Percentiles rank a stretch among this genome's conserved stretches.
Conservation (phyloP, 1,284 basidiomycete genomes). For the Tilletia setariae region DNA sequence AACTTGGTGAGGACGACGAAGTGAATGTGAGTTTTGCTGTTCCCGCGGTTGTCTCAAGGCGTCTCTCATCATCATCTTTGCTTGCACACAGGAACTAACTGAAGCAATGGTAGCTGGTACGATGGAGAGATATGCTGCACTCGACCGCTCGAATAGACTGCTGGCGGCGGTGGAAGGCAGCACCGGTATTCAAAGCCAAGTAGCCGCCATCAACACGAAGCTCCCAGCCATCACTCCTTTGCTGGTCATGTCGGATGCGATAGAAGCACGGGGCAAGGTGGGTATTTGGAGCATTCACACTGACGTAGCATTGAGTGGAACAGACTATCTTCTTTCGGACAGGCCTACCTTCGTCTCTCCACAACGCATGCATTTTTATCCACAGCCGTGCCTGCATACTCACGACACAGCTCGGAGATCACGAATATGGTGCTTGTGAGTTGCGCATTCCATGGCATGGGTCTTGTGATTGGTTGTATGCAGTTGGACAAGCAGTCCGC, state of each 20-base stretch:
- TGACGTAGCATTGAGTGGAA: no score
- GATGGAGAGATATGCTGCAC: not conserved
- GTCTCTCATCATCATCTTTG: not conserved
- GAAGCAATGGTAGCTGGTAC: not conserved
- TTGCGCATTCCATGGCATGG: not conserved
- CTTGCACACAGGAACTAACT: not conserved
- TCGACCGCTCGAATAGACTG: not conserved
- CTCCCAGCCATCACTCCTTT: not conserved
- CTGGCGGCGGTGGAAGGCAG: not conserved
- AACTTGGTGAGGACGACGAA: no score
- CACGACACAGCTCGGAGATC: not conserved
- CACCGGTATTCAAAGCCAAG: not conserved
- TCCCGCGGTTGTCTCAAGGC: not conserved
- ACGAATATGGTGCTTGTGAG: not conserved
- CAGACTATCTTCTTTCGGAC: not conserved
- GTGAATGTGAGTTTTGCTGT: not conserved
- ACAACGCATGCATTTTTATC: not conserved
- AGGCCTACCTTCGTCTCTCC: not conserved
- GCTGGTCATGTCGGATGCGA: not conserved
- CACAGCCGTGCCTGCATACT: not conserved
- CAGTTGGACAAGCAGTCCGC: not conserved
- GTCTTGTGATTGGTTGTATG: not conserved
- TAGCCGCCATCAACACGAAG: not conserved
- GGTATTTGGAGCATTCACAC: not conserved
- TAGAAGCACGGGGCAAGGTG: not conserved